Conservation (phyloP, 148 eudicot genomes). For the Fallopia convolvulus region DNA sequence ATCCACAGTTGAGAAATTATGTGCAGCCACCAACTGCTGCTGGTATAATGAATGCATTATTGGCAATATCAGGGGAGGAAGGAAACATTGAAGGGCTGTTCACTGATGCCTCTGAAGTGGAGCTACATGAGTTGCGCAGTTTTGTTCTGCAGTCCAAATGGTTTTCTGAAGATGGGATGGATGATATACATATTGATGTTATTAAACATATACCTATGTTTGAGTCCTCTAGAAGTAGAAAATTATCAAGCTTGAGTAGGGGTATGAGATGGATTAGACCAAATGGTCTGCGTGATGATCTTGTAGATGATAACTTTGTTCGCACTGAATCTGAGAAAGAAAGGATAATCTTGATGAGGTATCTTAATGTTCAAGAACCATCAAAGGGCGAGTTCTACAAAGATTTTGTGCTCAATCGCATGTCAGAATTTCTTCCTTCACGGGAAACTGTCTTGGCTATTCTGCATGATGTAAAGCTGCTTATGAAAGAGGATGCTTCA, state of each 20-base stretch:
- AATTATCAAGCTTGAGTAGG: conserved; percentile 47
- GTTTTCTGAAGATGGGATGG: conserved; percentile 64
- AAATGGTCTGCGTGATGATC: conserved; percentile 61
- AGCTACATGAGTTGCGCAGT: conserved; percentile 79
- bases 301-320: conserved; percentile 83
- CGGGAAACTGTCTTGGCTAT: conserved; percentile 61
- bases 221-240: conserved; percentile 77
- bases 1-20: conserved; percentile 55
- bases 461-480: conserved; percentile 51
- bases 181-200: conserved; percentile 40
- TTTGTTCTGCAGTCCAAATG: conserved; percentile 95
- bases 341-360: conserved; percentile 53
- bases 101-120: conserved; percentile 72
- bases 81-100: conserved; percentile 62
- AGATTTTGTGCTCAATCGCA: conserved; percentile 64
- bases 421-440: conserved; percentile 63
- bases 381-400: conserved; percentile 66
- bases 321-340: conserved; percentile 86
- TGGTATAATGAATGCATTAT: conserved; percentile 72
- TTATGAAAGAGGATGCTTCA: conserved; percentile 67
- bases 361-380: conserved; percentile 53
- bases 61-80: conserved; percentile 44
- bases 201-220: conserved; percentile 83
- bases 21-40: conserved; percentile 79
- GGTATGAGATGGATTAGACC: conserved; percentile 82